Conservation (phyloP, 2,329 filamentous ascomycete species). For the Xylaria polymorpha region DNA sequence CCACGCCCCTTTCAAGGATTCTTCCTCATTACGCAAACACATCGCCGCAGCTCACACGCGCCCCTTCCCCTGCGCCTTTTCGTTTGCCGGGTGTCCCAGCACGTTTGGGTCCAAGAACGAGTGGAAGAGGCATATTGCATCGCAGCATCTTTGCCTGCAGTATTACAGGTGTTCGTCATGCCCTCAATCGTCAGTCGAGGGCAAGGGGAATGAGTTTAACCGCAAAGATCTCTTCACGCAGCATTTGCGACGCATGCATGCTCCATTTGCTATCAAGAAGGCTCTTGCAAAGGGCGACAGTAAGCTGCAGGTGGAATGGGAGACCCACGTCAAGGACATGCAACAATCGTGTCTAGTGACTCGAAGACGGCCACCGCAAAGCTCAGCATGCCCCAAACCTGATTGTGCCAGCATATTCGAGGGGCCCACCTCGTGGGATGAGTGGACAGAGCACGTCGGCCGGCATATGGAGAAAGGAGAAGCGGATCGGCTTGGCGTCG, state of each 20-base stretch:
- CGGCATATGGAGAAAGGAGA: constrained; percentile 85
- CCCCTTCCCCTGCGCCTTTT: constrained; percentile 87
- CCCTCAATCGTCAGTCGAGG: constrained; percentile 58
- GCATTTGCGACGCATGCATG: constrained; percentile 94
- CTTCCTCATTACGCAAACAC: constrained; percentile 73
- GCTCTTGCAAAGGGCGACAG: constrained; percentile 67
- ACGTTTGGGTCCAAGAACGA: constrained; percentile 95
- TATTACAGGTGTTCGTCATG: constrained; percentile 74
- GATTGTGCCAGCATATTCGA: constrained; percentile 79
- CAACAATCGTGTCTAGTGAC: constrained; percentile 78
- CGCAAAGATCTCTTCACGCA: constrained; percentile 96
- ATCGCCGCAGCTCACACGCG: constrained; percentile 75
- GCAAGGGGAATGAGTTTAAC: constrained; percentile 77
- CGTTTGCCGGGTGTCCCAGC: constrained; percentile 83
- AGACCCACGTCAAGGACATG: constrained; percentile 74
- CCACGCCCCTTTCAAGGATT: constrained; percentile 74
- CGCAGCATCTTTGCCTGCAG: constrained; percentile 82
- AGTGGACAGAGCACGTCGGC: constrained; percentile 92
- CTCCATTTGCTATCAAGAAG: constrained; percentile 72
- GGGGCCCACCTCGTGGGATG: constrained; percentile 82
- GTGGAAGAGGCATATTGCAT: constrained; percentile 95
- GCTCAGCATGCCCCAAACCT: constrained; percentile 75
- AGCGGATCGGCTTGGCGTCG: constrained; percentile 66
- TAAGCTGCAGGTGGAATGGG: constrained; percentile 72
- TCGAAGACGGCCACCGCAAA: constrained; percentile 75